These are phyloP conservation scores for Aspergillus clavatus DNA, from an alignment of 2,329 filamentous ascomycete genomes.

Conservation along the genomic window DNA sequence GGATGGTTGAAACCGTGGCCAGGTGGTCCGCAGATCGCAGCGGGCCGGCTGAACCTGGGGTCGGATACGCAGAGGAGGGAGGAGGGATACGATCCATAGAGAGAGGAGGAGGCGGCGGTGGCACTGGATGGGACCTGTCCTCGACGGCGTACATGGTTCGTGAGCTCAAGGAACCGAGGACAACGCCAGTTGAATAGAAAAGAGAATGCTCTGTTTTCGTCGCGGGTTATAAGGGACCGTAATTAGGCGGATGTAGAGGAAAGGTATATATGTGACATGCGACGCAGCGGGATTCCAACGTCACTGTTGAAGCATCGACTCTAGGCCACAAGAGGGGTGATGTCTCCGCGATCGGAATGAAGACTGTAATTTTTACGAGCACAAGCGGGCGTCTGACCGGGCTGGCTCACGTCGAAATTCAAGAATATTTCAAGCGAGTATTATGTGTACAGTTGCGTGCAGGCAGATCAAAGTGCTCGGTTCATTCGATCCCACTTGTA, in stretches of 20 bases:
- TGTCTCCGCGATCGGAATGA: conserved; percentile 10
- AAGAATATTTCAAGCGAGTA: not conserved
- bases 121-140: conserved; percentile 33
- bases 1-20: conserved; percentile 37
- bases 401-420: not conserved
- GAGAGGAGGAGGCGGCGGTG: conserved; percentile 34
- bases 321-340: conserved; percentile 8
- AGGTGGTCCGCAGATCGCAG: conserved; percentile 32
- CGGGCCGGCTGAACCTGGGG: conserved; percentile 30
- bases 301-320: conserved; percentile 25
- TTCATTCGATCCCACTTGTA: not conserved
- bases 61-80: conserved; percentile 32
- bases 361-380: conserved; percentile 4
- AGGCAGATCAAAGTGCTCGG: not conserved
- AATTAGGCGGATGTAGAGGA: conserved; percentile 7
- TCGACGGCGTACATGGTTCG: conserved; percentile 38
- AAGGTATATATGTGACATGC: conserved; percentile 18
- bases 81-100: conserved; percentile 39
- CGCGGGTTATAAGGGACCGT: conserved; percentile 1
- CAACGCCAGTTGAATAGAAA: conserved; percentile 10
- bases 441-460: not conserved
- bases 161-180: conserved; percentile 22
- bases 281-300: conserved; percentile 10
- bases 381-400: not conserved
- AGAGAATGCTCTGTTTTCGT: not conserved